Evolutionary conservation across 73 alveolate genomes (phyloP).

Genomic region (Blepharisma stoltei): DNA sequence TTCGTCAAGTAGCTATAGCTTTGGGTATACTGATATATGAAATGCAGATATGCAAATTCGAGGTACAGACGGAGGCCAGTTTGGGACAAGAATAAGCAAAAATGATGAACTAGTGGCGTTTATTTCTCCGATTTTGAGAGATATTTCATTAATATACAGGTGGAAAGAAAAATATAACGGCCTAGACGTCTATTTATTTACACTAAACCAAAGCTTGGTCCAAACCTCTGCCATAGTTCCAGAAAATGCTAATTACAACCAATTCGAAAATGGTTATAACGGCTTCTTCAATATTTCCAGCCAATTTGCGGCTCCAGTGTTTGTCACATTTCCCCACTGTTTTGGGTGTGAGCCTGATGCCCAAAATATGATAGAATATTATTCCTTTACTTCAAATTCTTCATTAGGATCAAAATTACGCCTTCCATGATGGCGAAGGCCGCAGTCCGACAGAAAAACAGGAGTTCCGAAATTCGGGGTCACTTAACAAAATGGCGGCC

Average conservation of each 20-base stretch:
- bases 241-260: background rate
- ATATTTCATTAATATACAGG: background rate
- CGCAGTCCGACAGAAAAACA: too few species aligned
- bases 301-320: background rate
- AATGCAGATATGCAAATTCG: background rate
- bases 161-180: background rate
- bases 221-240: background rate
- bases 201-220: background rate
- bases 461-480: too few species aligned
- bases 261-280: background rate
- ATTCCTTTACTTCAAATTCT: background rate
- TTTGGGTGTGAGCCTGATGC: background rate
- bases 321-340: background rate
- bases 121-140: background rate
- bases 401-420: background rate
- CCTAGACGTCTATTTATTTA: background rate
- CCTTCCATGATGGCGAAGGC: too few species aligned
- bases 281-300: background rate
- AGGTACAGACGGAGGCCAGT: slow-evolving; percentile 3
- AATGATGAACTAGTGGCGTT: background rate
- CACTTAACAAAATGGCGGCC: too few species aligned
- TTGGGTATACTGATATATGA: background rate
- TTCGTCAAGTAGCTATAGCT: background rate
- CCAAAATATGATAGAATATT: background rate
- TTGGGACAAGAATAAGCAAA: background rate